Percentiles rank a stretch among this genome's conserved stretches.
phyloP scores from a whole-genome alignment of 2,329 filamentous ascomycete species.

The Cladophialophora carrionii region DNA sequence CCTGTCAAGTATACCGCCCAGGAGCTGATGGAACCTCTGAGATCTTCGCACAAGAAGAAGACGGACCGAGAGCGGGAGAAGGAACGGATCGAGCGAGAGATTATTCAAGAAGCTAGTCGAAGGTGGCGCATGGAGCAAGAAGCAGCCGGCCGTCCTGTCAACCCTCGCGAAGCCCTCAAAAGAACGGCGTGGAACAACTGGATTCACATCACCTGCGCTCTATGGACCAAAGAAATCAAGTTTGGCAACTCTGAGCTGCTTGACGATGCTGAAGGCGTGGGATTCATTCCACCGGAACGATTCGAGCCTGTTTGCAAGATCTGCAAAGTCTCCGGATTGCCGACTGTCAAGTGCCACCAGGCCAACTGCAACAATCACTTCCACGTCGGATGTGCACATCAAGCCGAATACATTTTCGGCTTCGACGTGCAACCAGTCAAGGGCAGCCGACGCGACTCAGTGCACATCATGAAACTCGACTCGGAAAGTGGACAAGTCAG shows the following conservation, averaged over 20 bases:
- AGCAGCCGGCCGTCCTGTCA: conserved; percentile 77
- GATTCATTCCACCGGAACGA: conserved; percentile 71
- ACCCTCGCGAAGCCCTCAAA: conserved; percentile 89
- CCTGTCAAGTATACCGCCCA: conserved; percentile 79
- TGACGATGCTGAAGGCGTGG: conserved; percentile 86
- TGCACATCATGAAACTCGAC: conserved; percentile 77
- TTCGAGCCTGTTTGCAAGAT: conserved; percentile 81
- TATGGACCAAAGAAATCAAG: conserved; percentile 90
- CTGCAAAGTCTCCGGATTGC: conserved; percentile 71
- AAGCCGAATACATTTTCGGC: conserved; percentile 78
- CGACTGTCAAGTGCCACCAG: conserved; percentile 79
- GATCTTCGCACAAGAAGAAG: conserved; percentile 82
- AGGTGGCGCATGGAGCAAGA: conserved; percentile 81
- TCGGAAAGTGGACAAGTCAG: conserved; percentile 80
- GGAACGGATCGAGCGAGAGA: conserved; percentile 81
- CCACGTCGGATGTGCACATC: conserved; percentile 88
- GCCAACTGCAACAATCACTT: conserved; percentile 58
- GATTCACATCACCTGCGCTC: conserved; percentile 91
- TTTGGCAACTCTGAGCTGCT: conserved; percentile 83
- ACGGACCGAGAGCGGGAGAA: conserved; percentile 88
- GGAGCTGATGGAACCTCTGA: conserved; percentile 82
- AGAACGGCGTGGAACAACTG: conserved; percentile 95
- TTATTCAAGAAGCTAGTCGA: conserved; percentile 76
- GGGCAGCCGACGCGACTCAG: conserved; percentile 78
- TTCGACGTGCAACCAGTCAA: conserved; percentile 92